phyloP scores from a whole-genome alignment of 2,329 filamentous ascomycete genomes.

The Fusarium fujikuroi region DNA sequence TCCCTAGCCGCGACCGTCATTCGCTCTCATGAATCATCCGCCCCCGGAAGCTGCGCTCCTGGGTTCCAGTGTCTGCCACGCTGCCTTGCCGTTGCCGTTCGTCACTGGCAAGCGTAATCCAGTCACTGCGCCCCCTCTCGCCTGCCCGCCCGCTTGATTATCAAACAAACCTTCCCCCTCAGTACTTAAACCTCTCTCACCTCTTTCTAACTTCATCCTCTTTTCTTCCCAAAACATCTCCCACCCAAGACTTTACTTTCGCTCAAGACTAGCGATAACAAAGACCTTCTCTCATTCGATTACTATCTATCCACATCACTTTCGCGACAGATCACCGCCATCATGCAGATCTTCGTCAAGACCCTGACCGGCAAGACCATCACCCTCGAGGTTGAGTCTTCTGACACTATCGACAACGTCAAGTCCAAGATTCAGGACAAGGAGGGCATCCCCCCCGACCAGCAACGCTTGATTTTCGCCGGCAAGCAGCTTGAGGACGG shows the following conservation, averaged over 20 bases:
- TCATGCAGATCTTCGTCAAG: conserved; percentile 99
- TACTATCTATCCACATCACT: conserved; percentile 38
- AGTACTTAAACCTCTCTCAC: conserved; percentile 48
- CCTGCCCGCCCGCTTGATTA: conserved; percentile 37
- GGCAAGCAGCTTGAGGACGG: conserved; percentile 98
- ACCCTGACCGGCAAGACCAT: conserved; percentile 80
- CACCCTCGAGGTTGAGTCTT: conserved; percentile 79
- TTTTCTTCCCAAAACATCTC: conserved; percentile 30
- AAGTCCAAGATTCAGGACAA: conserved; percentile 99
- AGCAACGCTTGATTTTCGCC: conserved; percentile 95
- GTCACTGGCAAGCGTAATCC: conserved; percentile 43
- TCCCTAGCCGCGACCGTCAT: conserved; percentile 44
- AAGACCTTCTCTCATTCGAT: conserved; percentile 10
- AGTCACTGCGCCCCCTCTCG: conserved; percentile 41
- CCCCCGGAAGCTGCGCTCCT: conserved; percentile 41
- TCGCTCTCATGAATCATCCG: conserved; percentile 53
- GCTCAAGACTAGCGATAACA: conserved; percentile 20
- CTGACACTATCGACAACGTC: conserved; percentile 95
- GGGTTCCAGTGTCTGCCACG: not conserved
- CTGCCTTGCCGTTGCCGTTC: conserved; percentile 28
- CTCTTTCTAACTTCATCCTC: conserved; percentile 28
- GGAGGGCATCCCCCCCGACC: conserved; percentile 95
- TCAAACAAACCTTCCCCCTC: conserved; percentile 38
- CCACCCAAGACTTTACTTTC: conserved; percentile 9
- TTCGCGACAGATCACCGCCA: conserved; percentile 53